These are phyloP conservation scores for Cinnamomum chago DNA, from an alignment of 164 flowering plant species.

Conservation along the genomic window DNA sequence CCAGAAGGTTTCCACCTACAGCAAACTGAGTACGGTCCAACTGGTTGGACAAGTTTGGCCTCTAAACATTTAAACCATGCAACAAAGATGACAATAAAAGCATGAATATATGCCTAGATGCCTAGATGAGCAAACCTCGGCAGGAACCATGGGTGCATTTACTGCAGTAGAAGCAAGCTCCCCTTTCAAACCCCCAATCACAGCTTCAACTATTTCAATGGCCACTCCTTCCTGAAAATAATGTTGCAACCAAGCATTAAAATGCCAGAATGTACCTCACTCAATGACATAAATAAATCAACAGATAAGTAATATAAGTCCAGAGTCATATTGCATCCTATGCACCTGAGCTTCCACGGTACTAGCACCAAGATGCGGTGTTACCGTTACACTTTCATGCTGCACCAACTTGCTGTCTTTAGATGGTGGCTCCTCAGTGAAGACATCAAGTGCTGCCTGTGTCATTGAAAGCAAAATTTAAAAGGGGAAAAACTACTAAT, in stretches of 20 bases:
- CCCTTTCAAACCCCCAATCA: conserved; percentile 65
- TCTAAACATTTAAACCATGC: no score
- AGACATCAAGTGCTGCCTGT: conserved; percentile 89
- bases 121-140: conserved; percentile 47
- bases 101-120: no score
- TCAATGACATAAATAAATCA: background rate
- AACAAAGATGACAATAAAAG: no score
- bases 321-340: background rate
- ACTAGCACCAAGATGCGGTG: conserved; percentile 92
- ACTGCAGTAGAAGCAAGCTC: conserved; percentile 84
- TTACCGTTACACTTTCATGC: conserved; percentile 64
- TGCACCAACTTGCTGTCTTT: conserved; percentile 59
- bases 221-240: conserved; percentile 82
- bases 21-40: no score
- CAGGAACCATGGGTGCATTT: conserved; percentile 86
- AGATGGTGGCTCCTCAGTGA: conserved; percentile 73
- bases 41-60: no score
- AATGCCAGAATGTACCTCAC: background rate
- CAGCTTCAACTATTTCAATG: conserved; percentile 85
- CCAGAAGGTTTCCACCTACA: no score
- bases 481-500: background rate
- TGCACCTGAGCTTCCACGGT: conserved; percentile 86
- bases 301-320: background rate
- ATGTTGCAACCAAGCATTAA: background rate
- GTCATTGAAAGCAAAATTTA: conserved; percentile 2